These are phyloP conservation scores for Megacollybia marginata DNA, from an alignment of 768 basidiomycete species.

Conservation along the genomic window DNA sequence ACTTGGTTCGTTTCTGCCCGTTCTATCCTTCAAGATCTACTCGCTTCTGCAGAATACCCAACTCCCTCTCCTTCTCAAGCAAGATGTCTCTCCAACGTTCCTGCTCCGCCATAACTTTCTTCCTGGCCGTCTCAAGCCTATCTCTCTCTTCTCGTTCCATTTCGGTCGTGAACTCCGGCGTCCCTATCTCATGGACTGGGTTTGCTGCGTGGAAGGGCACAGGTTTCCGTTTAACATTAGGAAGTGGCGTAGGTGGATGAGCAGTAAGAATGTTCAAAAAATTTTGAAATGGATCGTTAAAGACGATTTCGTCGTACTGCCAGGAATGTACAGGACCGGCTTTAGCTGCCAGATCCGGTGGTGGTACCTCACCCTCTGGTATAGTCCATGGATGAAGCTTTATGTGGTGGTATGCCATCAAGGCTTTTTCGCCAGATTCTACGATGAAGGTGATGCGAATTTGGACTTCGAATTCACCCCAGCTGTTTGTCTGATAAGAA, in stretches of 20 bases:
- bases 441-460: slow-evolving; percentile 85
- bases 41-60: slow-evolving; percentile 61
- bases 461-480: slow-evolving; percentile 98
- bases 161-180: slow-evolving; percentile 76
- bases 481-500: slow-evolving; percentile 35
- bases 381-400: slow-evolving; percentile 88
- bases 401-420: slow-evolving; percentile 86
- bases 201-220: slow-evolving; percentile 71
- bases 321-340: slow-evolving; percentile 85
- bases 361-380: slow-evolving; percentile 59
- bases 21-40: slow-evolving; percentile 17
- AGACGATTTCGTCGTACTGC: slow-evolving; percentile 99
- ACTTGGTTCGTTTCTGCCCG: not conserved
- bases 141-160: slow-evolving; percentile 89
- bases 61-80: slow-evolving; percentile 78
- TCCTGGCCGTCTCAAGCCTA: slow-evolving; percentile 69
- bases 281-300: slow-evolving; percentile 84
- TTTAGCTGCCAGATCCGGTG: slow-evolving; percentile 59
- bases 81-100: slow-evolving; percentile 62
- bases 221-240: slow-evolving; percentile 51
- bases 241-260: slow-evolving; percentile 81
- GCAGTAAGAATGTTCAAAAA: slow-evolving; percentile 76
- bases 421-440: slow-evolving; percentile 88
- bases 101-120: slow-evolving; percentile 65
- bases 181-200: slow-evolving; percentile 53